Conservation (phyloP, 495 filamentous ascomycete genomes). For the Ascodesmis nigricans region DNA sequence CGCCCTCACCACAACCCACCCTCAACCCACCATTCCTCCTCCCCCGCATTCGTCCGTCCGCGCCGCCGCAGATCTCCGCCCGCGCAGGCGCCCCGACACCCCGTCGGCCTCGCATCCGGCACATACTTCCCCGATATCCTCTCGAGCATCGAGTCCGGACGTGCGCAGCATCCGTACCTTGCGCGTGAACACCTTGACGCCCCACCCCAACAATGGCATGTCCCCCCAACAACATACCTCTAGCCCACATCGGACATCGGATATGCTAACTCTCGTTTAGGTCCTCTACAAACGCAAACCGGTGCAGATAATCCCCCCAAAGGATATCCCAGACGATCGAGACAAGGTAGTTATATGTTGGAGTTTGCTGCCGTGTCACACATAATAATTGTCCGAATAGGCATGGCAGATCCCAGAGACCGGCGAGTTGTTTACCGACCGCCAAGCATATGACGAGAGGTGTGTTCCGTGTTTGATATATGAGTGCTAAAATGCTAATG, state of each 20-base stretch:
- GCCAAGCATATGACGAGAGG: constrained; percentile 71
- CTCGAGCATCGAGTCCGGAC: not conserved
- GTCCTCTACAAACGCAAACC: constrained; percentile 93
- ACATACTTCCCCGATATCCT: not conserved
- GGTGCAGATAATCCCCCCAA: constrained; percentile 56
- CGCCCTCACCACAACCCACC: not conserved
- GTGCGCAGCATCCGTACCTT: constrained; percentile 5
- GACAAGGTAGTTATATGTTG: constrained; percentile 13
- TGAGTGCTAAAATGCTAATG: constrained; percentile 83
- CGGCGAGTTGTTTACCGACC: constrained; percentile 69
- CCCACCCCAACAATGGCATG: constrained; percentile 23
- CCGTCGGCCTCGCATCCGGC: not conserved
- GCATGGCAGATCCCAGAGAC: constrained; percentile 83
- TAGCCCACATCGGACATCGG: constrained; percentile 4
- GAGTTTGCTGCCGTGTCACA: not conserved
- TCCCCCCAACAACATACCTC: constrained; percentile 1
- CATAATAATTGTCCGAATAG: constrained; percentile 28
- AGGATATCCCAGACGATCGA: constrained; percentile 35
- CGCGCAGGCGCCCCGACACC: not conserved
- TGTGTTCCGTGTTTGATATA: constrained; percentile 35
- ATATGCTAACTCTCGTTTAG: constrained; percentile 26
- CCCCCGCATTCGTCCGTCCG: not conserved
- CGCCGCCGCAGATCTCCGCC: too few relatives aligned
- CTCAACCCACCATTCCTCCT: not conserved
- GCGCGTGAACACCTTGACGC: constrained; percentile 9